Conservation (phyloP, 2,329 filamentous ascomycete species). For the Epichloe amarillans region DNA sequence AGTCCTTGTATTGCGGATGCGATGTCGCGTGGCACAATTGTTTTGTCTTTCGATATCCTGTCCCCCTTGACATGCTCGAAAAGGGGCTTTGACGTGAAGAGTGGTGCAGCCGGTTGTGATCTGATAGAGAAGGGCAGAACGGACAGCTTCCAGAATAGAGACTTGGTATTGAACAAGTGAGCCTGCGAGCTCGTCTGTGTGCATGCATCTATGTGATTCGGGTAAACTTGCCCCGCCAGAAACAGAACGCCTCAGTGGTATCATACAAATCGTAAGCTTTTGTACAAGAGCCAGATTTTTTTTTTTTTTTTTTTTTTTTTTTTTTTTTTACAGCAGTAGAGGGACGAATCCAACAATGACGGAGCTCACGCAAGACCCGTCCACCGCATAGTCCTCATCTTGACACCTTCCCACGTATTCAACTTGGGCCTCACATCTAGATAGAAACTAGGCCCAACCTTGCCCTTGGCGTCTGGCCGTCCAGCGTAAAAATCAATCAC, state of each 20-base stretch:
- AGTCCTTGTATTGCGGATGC: no score
- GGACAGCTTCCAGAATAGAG: background rate
- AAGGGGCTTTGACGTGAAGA: no score
- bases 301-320: no score
- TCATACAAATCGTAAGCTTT: conserved; percentile 11
- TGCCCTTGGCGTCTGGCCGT: conserved; percentile 24
- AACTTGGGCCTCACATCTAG: conserved; percentile 56
- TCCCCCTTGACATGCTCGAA: background rate
- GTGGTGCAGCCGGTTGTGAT: background rate
- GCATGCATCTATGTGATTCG: background rate
- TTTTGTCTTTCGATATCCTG: no score
- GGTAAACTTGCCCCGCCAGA: background rate
- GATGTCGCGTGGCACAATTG: no score
- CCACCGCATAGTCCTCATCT: conserved; percentile 45
- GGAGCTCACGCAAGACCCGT: conserved; percentile 32
- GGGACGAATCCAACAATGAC: background rate
- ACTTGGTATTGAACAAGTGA: background rate
- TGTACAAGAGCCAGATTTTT: background rate
- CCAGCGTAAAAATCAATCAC: conserved; percentile 97
- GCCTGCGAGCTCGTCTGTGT: background rate
- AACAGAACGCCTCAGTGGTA: conserved; percentile 11
- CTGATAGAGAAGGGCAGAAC: background rate
- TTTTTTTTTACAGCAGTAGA: background rate
- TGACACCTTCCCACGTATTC: conserved; percentile 53
- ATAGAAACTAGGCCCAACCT: conserved; percentile 44